A percentile compares a stretch with the other conserved stretches of the same genome.
phyloP scores from a whole-genome alignment of 1,139 yeast genomes.

The Yamadazyma oceani region DNA sequence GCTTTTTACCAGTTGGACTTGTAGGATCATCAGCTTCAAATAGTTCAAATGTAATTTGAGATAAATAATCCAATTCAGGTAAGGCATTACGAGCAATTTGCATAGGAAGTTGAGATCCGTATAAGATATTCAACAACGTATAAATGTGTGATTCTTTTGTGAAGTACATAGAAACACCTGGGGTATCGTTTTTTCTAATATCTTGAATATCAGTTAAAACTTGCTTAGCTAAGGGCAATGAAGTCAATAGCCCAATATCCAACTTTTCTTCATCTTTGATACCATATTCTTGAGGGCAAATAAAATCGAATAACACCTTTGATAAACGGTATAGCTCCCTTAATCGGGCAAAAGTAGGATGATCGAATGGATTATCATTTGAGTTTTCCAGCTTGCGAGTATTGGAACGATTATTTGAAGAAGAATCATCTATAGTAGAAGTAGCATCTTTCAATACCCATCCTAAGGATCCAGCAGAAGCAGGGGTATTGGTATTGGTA shows the following conservation, averaged over 20 bases:
- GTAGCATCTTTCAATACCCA: slow-evolving; percentile 66
- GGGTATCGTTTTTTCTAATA: slow-evolving; percentile 74
- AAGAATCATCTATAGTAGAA: slow-evolving; percentile 23
- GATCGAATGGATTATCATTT: slow-evolving; percentile 69
- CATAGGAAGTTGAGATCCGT: slow-evolving; percentile 94
- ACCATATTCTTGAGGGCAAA: slow-evolving; percentile 98
- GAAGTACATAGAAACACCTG: slow-evolving; percentile 86
- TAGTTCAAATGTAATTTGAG: slow-evolving; percentile 91
- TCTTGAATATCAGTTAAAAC: slow-evolving; percentile 77
- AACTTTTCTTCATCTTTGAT: slow-evolving; percentile 93
- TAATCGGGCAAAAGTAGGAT: slow-evolving; percentile 73
- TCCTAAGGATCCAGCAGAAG: slow-evolving; percentile 68
- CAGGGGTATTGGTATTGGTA: slow-evolving; percentile 27
- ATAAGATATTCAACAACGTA: slow-evolving; percentile 84
- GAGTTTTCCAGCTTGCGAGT: slow-evolving; percentile 16
- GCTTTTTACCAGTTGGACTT: slow-evolving; percentile 66
- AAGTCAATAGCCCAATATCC: slow-evolving; percentile 92
- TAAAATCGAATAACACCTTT: slow-evolving; percentile 92
- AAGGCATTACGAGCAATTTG: slow-evolving; percentile 91
- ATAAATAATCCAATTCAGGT: slow-evolving; percentile 93
- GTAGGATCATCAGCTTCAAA: slow-evolving; percentile 76
- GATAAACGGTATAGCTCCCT: slow-evolving; percentile 88
- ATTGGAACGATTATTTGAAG: slow-evolving; percentile 24
- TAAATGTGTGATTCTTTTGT: slow-evolving; percentile 97
- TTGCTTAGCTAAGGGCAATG: slow-evolving; percentile 90